Evolutionary conservation across 805 yeast genomes (phyloP).

Genomic region (Candida yuanshanica): DNA sequence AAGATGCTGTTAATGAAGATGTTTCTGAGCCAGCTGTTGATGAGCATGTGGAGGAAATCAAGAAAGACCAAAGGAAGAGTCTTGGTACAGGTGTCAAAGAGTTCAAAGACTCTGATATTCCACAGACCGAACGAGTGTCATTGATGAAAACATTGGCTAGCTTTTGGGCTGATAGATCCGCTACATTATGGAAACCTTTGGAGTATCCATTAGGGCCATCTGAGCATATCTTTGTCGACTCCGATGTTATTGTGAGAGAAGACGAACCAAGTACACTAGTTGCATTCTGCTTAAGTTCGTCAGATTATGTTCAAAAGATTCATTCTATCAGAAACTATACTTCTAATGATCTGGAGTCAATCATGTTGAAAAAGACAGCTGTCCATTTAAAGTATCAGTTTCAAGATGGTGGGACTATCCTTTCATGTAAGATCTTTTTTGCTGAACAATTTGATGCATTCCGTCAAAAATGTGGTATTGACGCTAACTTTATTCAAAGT

Average conservation of each 20-base stretch:
- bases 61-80: constrained; percentile 6
- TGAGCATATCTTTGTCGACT: constrained; percentile 91
- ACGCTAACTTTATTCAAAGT: constrained; percentile 76
- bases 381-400: constrained; percentile 91
- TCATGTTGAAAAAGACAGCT: constrained; percentile 76
- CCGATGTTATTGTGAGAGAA: constrained; percentile 88
- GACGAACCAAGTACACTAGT: constrained; percentile 95
- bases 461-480: constrained; percentile 74
- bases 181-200: constrained; percentile 90
- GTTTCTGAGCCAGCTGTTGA: constrained; percentile 24
- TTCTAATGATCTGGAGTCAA: constrained; percentile 43
- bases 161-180: constrained; percentile 97
- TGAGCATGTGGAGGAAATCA: constrained; percentile 2
- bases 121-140: constrained; percentile 64
- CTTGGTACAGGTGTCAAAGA: constrained; percentile 16
- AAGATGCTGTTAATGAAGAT: constrained; percentile 74
- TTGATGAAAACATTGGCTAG: constrained; percentile 77
- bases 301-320: constrained; percentile 71
- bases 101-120: constrained; percentile 16
- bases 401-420: constrained; percentile 72
- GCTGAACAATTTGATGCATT: constrained; percentile 97
- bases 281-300: constrained; percentile 84
- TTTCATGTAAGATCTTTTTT: constrained; percentile 91
- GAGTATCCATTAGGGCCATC: constrained; percentile 71
- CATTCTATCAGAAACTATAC: constrained; percentile 18